phyloP scores from a whole-genome alignment of 1,139 yeast species.

The Suhomyces kunorum region DNA sequence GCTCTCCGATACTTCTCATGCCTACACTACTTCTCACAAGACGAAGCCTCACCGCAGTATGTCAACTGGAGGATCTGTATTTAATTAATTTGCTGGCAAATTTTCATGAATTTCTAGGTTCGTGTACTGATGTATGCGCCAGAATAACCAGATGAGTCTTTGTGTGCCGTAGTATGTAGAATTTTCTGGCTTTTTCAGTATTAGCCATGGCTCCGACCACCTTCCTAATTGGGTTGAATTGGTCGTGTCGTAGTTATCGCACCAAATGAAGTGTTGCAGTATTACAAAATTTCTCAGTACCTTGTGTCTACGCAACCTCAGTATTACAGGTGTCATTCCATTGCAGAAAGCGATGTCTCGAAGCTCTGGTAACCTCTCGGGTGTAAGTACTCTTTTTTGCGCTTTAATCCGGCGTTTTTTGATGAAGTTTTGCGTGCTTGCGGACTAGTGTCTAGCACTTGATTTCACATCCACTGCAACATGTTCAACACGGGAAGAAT shows the following conservation, averaged over 20 bases:
- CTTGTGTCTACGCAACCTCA: not conserved
- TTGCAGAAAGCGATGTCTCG: conserved; percentile 6
- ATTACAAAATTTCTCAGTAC: conserved; percentile 11
- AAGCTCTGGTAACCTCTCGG: conserved; percentile 6
- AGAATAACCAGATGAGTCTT: too few species aligned
- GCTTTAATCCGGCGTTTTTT: not conserved
- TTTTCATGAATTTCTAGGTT: not conserved
- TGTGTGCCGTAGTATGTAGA: too few species aligned
- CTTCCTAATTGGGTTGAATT: not conserved
- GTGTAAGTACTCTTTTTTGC: conserved; percentile 6
- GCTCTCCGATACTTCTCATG: not conserved
- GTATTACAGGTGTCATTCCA: not conserved
- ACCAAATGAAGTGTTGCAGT: conserved; percentile 13
- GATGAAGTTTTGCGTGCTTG: not conserved
- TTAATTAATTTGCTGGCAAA: conserved; percentile 13
- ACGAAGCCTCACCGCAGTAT: conserved; percentile 16
- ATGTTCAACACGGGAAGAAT: too few species aligned
- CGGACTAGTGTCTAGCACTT: not conserved
- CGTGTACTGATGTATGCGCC: too few species aligned
- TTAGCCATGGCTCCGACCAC: not conserved
- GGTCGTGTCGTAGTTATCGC: conserved; percentile 13
- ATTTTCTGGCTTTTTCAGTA: too few species aligned
- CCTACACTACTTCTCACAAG: conserved; percentile 2
- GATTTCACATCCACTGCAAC: conserved; percentile 9
- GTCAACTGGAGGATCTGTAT: conserved; percentile 22